phyloP scores from a whole-genome alignment of 768 basidiomycete species.

The Boletus rubescentipes region DNA sequence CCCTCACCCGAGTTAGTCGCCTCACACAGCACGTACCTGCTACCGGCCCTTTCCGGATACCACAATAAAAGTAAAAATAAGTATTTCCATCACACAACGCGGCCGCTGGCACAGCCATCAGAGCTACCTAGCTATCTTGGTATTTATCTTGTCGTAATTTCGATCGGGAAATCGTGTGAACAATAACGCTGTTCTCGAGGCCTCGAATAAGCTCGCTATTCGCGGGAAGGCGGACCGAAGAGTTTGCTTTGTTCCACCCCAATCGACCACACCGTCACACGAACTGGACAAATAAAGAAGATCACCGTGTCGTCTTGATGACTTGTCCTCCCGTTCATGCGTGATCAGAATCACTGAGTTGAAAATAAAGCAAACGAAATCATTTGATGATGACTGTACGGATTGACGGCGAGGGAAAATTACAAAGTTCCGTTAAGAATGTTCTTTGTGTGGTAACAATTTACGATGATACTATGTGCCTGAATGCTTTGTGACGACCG shows the following conservation, averaged over 20 bases:
- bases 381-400: not conserved
- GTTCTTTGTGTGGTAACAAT: conserved; percentile 11
- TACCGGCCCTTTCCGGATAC: conserved; percentile 1
- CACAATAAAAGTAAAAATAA: conserved; percentile 6
- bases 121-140: conserved; percentile 7
- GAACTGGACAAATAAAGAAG: not conserved
- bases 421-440: conserved; percentile 1
- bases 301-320: conserved; percentile 3
- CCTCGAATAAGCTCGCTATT: conserved; percentile 13
- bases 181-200: conserved; percentile 5
- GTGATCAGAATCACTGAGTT: not conserved
- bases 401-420: conserved; percentile 12
- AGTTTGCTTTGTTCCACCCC: not conserved
- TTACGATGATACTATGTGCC: conserved; percentile 15
- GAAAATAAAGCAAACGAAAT: not conserved
- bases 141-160: conserved; percentile 17
- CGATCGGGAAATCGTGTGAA: conserved; percentile 10
- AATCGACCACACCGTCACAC: not conserved
- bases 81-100: not conserved
- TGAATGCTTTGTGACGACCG: conserved; percentile 3
- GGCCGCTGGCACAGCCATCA: conserved; percentile 15
- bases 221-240: conserved; percentile 14
- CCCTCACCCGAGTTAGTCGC: too few relatives aligned
- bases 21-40: not conserved
- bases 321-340: conserved; percentile 1